Percentiles rank a stretch among this genome's conserved stretches.
Conservation (phyloP, 192 early-diverging fungal species). For the Entrophospora sp. region DNA sequence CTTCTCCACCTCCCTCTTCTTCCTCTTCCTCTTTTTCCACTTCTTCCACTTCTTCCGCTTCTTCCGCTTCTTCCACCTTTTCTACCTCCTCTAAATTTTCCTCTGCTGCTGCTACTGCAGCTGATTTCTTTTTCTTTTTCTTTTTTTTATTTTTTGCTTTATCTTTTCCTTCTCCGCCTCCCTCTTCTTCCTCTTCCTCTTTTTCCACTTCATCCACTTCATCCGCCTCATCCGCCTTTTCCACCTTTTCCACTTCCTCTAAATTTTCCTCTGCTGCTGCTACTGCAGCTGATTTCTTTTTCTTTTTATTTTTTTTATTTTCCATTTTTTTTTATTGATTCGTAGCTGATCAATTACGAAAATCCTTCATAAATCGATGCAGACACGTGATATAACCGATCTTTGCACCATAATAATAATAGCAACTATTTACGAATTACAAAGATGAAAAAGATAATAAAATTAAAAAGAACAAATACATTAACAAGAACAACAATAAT, state of each 20-base stretch:
- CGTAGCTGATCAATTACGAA: too few species aligned
- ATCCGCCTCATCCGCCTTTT: constrained; percentile 43
- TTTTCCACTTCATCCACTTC: constrained; percentile 29
- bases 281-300: constrained; percentile 37
- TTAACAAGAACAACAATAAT: too few species aligned
- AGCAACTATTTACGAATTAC: too few species aligned
- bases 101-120: constrained; percentile 26
- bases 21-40: constrained; percentile 27
- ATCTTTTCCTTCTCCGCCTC: constrained; percentile 29
- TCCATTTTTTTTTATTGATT: constrained; percentile 31
- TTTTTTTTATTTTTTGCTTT: constrained; percentile 48
- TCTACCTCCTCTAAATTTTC: constrained; percentile 48
- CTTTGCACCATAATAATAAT: too few species aligned
- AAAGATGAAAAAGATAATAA: too few species aligned
- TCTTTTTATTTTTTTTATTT: constrained; percentile 50
- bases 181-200: constrained; percentile 33
- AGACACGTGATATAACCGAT: too few species aligned
- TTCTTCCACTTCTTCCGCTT: constrained; percentile 38
- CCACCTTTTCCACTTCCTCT: constrained; percentile 52
- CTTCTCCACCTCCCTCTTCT: constrained; percentile 34
- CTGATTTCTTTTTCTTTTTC: constrained; percentile 48
- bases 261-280: constrained; percentile 38
- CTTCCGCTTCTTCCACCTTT: constrained; percentile 47
- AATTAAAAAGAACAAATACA: too few species aligned
- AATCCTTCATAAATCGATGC: too few species aligned